Base-by-base conservation (phyloP, 495 filamentous ascomycete species). In the Hyaloscypha finlandica region DNA sequence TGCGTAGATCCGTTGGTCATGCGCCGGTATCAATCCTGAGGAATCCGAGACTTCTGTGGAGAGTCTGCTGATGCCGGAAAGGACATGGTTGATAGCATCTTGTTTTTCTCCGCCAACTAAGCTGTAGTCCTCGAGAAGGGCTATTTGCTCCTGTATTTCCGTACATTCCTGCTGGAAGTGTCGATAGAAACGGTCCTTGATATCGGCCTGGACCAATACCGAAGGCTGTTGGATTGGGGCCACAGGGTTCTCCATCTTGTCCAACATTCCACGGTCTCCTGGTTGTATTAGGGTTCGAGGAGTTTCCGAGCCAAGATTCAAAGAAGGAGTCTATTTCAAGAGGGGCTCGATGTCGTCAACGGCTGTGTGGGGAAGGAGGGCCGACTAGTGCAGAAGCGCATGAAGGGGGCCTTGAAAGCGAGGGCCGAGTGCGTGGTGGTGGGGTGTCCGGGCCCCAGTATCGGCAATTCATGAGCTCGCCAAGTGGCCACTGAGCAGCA, bases 151-250 rank as follows among this genome's bases (percentile, higher is more conserved):
- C 72, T 89, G 87, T 1, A 92, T 75, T 39, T 80, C 88, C 89
- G 74, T 42, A 73, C 66, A 59, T 75, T 89, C 85, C 75, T 86
- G 83, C 66, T 90, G 89, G 69, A 94, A 95, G 74, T 90, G 88
- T 68, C 86, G 86, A 75, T 92, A 92, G 81, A 96, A 94, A 9
- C 83, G 83, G 70, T 91, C 89, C 60, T 92, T 93, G 55, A 88
- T 74, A 68, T 80, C 77, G 53, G 73, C 68, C 70, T 67, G 54
- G 31, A 56, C n/a, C n/a, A 51, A 12, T 42, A 30, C 45, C 32
- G 58, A 45, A 22, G 29, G 53, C 9, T 39, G 57, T 39, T 53
- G 39, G 29, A 68, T 59, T 52, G 51, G 45, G 8, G 65, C 59
- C 45, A 67, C 35, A 12, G 52, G 29, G 20, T 52, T 56, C 22